Evolutionary conservation across 805 yeast species (phyloP), one percentile per base, ranked within the genome.

Genomic region (Candida loeiensis): DNA sequence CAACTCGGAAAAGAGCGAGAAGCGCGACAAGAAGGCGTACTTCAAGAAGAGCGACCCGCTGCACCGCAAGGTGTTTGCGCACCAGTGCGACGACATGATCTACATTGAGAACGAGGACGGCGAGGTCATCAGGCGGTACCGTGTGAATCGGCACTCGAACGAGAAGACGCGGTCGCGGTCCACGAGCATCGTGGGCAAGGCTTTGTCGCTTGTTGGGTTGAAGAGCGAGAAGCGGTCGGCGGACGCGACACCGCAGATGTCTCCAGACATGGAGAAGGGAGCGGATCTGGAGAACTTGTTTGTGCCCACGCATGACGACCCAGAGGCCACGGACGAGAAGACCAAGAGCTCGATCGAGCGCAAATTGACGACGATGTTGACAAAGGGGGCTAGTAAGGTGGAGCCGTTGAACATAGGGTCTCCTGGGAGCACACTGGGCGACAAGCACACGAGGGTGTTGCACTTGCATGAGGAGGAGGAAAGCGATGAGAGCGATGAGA

Each of bases 41-140:
- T 59, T 62, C 43, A 58, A 49, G 24, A 66, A 62, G 45, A 44
- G 45, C 21, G 66, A 61, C 43, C 60, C 63, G 2, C 49, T 46
- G 26, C 63, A 53, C 49, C 66, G 55, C 16, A 62, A 64, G 56
- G 80, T 66, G 50, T 78, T 66, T 61, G 98, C 96, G 1, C 91
- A 81, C 60, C 85, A 83, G 59, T 71, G 86, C 29, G 93, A 82
- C 55, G 80, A 87, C 52, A 71, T 80, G 44, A 76, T 93, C 40
- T 73, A 88, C 43, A 82, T 93, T 42, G 99, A 91, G 60, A 85
- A 89, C 53, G 86, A 78, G 33, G 95, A 90, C 9, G 99, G 98
- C 47, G 98, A 91, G 51, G 78, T 93, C 41, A 69, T 93, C 34
- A 79, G 96, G 54, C 73, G 95, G 39, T 91, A 89, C 62, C 69